phyloP scores from a whole-genome alignment of 192 early-diverging fungal species.

The Pilaira anomala region DNA sequence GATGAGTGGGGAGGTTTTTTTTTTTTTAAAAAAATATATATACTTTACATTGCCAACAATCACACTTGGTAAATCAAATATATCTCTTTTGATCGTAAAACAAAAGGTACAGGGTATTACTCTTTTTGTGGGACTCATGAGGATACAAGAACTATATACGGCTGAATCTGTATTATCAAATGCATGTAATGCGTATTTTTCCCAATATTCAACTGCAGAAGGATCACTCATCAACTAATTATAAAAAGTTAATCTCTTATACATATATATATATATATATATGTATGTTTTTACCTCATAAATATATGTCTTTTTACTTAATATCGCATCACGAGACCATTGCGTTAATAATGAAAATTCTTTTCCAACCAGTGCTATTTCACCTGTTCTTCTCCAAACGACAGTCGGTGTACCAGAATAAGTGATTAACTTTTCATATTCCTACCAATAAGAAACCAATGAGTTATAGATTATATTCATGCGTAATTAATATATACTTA shows the following conservation, averaged over 20 bases:
- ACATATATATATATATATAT: background rate
- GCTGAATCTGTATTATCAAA: slow-evolving; percentile 90
- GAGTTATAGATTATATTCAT: background rate
- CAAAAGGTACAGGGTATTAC: slow-evolving; percentile 87
- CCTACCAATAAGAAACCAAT: slow-evolving; percentile 41
- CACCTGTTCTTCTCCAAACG: slow-evolving; percentile 93
- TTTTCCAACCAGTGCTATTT: slow-evolving; percentile 93
- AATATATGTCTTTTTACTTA: slow-evolving; percentile 78
- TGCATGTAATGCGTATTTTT: slow-evolving; percentile 85
- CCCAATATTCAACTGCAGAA: slow-evolving; percentile 93
- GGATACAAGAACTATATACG: slow-evolving; percentile 85
- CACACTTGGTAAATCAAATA: slow-evolving; percentile 91
- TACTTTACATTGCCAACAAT: slow-evolving; percentile 67
- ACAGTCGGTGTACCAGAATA: slow-evolving; percentile 95
- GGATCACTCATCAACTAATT: slow-evolving; percentile 83
- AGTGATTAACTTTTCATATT: slow-evolving; percentile 92
- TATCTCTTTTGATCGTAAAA: slow-evolving; percentile 94
- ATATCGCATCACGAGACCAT: slow-evolving; percentile 82
- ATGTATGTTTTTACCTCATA: slow-evolving; percentile 70
- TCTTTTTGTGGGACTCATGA: slow-evolving; percentile 66
- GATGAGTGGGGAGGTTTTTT: too few species aligned
- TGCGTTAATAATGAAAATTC: slow-evolving; percentile 92
- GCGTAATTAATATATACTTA: slow-evolving; percentile 28
- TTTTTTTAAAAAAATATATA: background rate
- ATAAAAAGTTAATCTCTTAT: background rate